These are phyloP conservation scores for Colletotrichum chlorophyti DNA, from an alignment of 2,329 filamentous ascomycete species.

Conservation along the genomic window DNA sequence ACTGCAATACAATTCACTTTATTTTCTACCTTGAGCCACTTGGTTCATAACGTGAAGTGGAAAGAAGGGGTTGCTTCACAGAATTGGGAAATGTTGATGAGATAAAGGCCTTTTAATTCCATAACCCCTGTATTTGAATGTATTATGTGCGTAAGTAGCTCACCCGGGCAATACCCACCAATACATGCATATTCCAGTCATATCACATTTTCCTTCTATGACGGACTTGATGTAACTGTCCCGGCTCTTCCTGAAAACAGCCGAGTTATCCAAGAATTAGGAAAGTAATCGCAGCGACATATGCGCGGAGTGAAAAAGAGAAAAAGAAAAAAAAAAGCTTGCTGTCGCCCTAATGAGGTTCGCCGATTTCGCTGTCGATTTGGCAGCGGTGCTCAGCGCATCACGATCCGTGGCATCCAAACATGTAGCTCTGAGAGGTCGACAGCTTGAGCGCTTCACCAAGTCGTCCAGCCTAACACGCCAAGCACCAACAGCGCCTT, in stretches of 20 bases:
- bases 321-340: no score
- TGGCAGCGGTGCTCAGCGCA: conserved; percentile 73
- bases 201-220: conserved; percentile 24
- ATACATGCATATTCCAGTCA: conserved; percentile 1
- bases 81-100: no score
- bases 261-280: background rate
- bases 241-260: background rate
- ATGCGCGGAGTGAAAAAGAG: background rate
- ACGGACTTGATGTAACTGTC: conserved; percentile 18
- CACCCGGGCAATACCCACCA: background rate
- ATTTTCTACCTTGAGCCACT: no score
- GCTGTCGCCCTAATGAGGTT: conserved; percentile 54
- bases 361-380: conserved; percentile 72
- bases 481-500: conserved; percentile 6
- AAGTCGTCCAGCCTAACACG: conserved; percentile 51
- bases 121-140: background rate
- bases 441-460: conserved; percentile 59
- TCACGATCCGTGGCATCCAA: conserved; percentile 71
- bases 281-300: background rate
- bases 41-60: no score
- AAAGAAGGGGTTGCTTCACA: no score
- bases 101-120: no score
- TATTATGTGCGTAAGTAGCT: background rate
- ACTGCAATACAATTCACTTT: no score
- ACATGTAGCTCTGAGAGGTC: conserved; percentile 63